Conservation (phyloP, 176 grass and related monocot genomes). For the Elaeis guineensis region DNA sequence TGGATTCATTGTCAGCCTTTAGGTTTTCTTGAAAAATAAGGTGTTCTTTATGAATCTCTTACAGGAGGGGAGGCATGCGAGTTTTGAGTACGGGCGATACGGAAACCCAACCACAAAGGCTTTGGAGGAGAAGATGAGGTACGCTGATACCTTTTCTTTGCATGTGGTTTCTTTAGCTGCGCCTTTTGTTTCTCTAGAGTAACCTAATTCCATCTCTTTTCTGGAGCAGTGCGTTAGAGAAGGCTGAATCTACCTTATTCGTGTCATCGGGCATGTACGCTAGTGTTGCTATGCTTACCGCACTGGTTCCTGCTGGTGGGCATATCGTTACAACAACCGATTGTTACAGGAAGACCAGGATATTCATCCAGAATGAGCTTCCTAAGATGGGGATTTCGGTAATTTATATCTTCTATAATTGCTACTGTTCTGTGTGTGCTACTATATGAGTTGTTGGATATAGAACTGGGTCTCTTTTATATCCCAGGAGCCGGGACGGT, state of each 20-base stretch:
- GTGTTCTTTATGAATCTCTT: background rate
- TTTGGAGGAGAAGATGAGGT: conserved; percentile 98
- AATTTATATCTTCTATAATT: conserved; percentile 9
- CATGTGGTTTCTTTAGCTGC: too few species aligned
- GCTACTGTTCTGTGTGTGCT: too few species aligned
- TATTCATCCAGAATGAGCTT: conserved; percentile 93
- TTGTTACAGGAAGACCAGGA: conserved; percentile 93
- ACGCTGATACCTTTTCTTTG: too few species aligned
- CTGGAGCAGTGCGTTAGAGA: conserved; percentile 77
- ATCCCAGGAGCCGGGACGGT: too few species aligned
- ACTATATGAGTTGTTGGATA: too few species aligned
- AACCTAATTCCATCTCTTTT: conserved; percentile 11
- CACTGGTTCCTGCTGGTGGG: conserved; percentile 84
- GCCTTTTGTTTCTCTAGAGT: too few species aligned
- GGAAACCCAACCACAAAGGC: conserved; percentile 95
- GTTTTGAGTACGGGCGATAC: conserved; percentile 94
- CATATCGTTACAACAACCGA: conserved; percentile 90
- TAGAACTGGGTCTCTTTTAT: too few species aligned
- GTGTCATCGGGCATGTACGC: conserved; percentile 98
- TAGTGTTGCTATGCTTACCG: conserved; percentile 76
- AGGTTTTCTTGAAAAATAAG: too few species aligned
- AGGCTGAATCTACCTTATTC: conserved; percentile 91
- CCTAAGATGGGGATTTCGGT: conserved; percentile 93
- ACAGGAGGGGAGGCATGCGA: conserved; percentile 94
- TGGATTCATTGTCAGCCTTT: too few species aligned